Base-by-base conservation (phyloP, 1,139 yeast genomes). In the Saccharomyces uvarum region DNA sequence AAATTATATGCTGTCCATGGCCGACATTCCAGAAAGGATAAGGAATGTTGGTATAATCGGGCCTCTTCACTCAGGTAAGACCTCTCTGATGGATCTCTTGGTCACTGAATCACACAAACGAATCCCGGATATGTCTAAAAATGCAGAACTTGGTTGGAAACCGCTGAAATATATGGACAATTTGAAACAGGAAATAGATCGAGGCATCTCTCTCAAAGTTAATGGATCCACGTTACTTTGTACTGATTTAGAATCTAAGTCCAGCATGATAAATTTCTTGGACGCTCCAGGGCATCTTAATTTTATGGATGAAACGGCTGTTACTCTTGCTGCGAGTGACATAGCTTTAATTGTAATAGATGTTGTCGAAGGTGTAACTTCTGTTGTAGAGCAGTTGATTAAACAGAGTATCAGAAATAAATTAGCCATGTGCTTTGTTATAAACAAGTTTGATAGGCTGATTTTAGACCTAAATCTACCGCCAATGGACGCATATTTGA, bases 261-360 rank as follows among this genome's bases (percentile, higher is more conserved):
- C 96, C 0, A 72, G 73, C 42, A 78, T 81, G 1, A 64, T 85
- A 29, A 88, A 86, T 63, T 61, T 90, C 2, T 60, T 89, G 1
- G 99, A 95, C 64, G 77, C 96, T 0, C 99, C 99, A 0, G 99
- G 99, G 0, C 98, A 93, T 70, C 79, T 81, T 1, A 85, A 89
- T 63, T 93, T 93, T 66, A 71, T 77, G 32, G 97, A 88, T 65
- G 98, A 93, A 63, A 73, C 82, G 2, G 76, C 81, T 0, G 77
- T 82, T 0, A 79, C 86, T 0, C 68, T 84, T 21, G 70, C 81
- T 31, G 75, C 83, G 1, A 79, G 79, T 0, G 98, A 93, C 60
- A 83, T 86, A 2, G 81, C 80, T 0, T 73, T 85, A 0, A 69
- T 91, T 1, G 86, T 89, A 0, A 74, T 93, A n/a, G 99, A 95